Evolutionary conservation across 192 early-diverging fungal species (phyloP), one percentile per base, ranked within the genome.

Genomic region (Glomus cerebriforme): DNA sequence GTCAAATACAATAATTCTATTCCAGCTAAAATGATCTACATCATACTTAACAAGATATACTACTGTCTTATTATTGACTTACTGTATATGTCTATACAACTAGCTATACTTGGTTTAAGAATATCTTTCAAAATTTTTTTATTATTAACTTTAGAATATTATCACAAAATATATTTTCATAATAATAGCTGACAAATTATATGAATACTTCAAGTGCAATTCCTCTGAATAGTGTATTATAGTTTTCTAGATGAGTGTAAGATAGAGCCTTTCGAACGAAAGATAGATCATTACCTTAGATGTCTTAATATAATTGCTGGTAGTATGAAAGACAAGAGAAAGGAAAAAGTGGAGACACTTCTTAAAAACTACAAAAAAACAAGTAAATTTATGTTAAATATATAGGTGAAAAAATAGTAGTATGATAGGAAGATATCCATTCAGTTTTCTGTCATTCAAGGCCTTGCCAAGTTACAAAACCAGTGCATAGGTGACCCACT

Each of bases 141-240:
- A n/a, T n/a, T n/a, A n/a, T n/a, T n/a, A n/a, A n/a, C n/a, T n/a
- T n/a, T n/a, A n/a, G n/a, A n/a, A n/a, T n/a, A n/a, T n/a, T n/a
- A n/a, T n/a, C n/a, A n/a, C n/a, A n/a, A n/a, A n/a, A n/a, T n/a
- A n/a, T n/a, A n/a, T n/a, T n/a, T n/a, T n/a, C n/a, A 39, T 39
- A 39, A 39, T 7, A 39, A 59, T 59, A 10, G 12, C 58, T 10
- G n/a, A 59, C n/a, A n/a, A 59, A 59, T 22, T 59, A 59, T 2
- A 59, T 59, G 64, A 66, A 66, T 66, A 66, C 15, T 66, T 66
- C 13, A 35, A 66, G 3, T 6, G 64, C 29, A 66, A 66, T 13
- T 66, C 64, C 13, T 27, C 64, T 15, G 64, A 66, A 29, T 66
- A n/a, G 64, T 24, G 26, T 66, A 66, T 66, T 66, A 15, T 29